A percentile compares a stretch with the other conserved stretches of the same genome.
Evolutionary conservation across 148 eudicot species (phyloP).

Genomic region (Rhododendron williamsianum): DNA sequence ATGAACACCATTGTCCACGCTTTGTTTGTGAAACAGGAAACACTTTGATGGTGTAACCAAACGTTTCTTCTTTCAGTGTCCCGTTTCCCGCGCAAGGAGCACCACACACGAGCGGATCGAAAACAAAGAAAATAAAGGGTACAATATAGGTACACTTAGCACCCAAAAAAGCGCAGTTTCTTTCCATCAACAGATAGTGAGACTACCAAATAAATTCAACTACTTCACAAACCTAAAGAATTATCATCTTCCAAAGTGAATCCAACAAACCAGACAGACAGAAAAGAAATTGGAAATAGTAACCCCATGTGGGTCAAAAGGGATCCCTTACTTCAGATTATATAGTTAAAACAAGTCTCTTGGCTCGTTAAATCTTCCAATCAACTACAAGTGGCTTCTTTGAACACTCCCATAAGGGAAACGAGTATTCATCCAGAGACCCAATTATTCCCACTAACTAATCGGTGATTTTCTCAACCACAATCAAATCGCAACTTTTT

Average conservation of each 20-base stretch:
- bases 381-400: not conserved
- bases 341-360: no score
- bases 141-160: not conserved
- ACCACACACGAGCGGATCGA: not conserved
- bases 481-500: not conserved
- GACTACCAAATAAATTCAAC: not conserved
- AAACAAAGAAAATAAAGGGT: not conserved
- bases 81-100: not conserved
- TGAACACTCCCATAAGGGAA: not conserved
- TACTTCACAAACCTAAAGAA: not conserved
- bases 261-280: no score
- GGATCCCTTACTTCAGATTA: no score
- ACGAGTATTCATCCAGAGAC: not conserved
- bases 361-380: not conserved
- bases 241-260: no score
- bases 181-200: not conserved
- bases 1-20: not conserved
- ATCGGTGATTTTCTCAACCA: not conserved
- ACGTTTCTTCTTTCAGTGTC: not conserved
- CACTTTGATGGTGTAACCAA: not conserved
- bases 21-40: not conserved
- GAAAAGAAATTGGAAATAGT: no score
- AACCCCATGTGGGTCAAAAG: no score
- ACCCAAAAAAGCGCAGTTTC: no score
- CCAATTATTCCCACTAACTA: not conserved